Evolutionary conservation across 495 filamentous ascomycete genomes (phyloP), one percentile per base, ranked within the genome.

Genomic region (Annulohypoxylon moriforme): DNA sequence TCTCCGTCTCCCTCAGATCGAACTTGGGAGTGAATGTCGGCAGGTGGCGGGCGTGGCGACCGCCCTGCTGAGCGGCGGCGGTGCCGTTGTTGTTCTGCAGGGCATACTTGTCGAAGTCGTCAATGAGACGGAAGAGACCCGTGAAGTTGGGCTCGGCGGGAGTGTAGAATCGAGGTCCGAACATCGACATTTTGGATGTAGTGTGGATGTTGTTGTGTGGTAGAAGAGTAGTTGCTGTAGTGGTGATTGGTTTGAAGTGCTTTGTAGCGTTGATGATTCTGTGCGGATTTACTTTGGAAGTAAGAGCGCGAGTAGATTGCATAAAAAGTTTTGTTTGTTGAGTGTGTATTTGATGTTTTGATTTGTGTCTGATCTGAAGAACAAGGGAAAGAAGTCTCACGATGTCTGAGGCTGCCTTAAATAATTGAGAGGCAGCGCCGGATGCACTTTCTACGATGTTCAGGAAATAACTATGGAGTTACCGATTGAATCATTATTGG

Each of bases 71-170:
- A 18, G 58, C 14, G 1, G 67, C 68, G 34, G 59, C 31, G 56
- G 64, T 50, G 56, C 42, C 50, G 49, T 22, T 11, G 33, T 16
- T 36, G 47, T 25, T 58, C 64, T 79, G 72, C 25, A 52, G 76
- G 20, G 78, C 77, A 75, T 89, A 87, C 71, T 78, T 80, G 75
- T 90, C 90, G 75, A 90, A 92, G 81, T 93, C 91, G 74, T 94
- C 90, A 42, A 97, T 85, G 14, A 96, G 81, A 49, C 88, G 89
- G 85, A 95, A 92, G 73, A 95, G 86, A 27, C 90, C 88, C 25
- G 81, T 74, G 81, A 91, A 89, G 80, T 88, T 81, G 68, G 78
- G 75, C 52, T 84, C 78, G 46, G 73, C 81, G 53, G 80, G 74
- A 57, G 80, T 55, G 78, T 81, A 81, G 77, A 86, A 82, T 68